phyloP scores from a whole-genome alignment of 1,139 yeast species.

The Taphrina pruni region DNA sequence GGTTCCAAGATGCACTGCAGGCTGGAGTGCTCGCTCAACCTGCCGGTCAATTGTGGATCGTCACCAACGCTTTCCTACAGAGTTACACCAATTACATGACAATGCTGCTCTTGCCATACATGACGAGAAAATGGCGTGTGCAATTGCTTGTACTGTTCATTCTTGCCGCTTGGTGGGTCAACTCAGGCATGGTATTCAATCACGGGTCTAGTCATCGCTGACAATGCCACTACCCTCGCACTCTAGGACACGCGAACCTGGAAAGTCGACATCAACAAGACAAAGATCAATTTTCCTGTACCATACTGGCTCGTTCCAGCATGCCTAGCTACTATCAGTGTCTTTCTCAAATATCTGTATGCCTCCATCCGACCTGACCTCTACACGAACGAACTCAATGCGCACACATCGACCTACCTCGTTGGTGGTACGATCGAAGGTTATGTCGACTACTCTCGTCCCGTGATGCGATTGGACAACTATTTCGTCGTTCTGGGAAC shows the following conservation, averaged over 20 bases:
- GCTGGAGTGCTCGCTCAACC: slow-evolving; percentile 18
- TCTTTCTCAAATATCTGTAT: slow-evolving; percentile 2
- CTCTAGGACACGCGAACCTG: not conserved
- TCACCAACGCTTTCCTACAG: not conserved
- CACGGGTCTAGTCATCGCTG: slow-evolving; percentile 13
- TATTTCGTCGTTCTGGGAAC: slow-evolving; percentile 17
- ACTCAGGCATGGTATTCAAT: slow-evolving; percentile 14
- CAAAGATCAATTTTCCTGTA: not conserved
- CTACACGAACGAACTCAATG: slow-evolving; percentile 16
- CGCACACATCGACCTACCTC: slow-evolving; percentile 10
- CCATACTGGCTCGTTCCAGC: slow-evolving; percentile 9
- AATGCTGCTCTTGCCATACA: slow-evolving; percentile 6
- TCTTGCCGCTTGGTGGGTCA: slow-evolving; percentile 19
- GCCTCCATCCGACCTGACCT: slow-evolving; percentile 6
- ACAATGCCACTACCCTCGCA: not conserved
- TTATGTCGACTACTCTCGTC: slow-evolving; percentile 16
- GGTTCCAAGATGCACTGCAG: slow-evolving; percentile 14
- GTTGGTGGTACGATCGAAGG: slow-evolving; percentile 17
- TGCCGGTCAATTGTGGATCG: not conserved
- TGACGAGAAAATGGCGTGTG: slow-evolving; percentile 3
- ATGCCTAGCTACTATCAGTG: not conserved
- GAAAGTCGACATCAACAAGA: slow-evolving; percentile 1
- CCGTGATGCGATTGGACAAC: slow-evolving; percentile 15
- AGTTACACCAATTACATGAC: slow-evolving; percentile 14
- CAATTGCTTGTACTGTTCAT: slow-evolving; percentile 1